Conservation (phyloP, 495 filamentous ascomycete species). For the Penicillium lividum region DNA sequence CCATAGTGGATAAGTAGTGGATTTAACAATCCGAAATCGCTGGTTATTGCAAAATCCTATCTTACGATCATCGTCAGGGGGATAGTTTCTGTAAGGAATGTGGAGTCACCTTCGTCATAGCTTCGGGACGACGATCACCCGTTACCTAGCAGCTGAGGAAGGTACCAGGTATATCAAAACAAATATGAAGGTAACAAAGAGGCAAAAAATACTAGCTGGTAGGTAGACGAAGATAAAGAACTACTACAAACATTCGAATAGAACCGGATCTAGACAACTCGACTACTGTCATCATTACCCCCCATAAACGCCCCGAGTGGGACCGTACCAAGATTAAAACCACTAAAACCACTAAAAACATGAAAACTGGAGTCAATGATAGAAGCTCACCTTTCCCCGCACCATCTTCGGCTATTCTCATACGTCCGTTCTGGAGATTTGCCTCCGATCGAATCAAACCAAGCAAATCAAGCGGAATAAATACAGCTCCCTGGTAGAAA, state of each 20-base stretch:
- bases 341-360: neutral
- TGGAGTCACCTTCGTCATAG: conserved; percentile 26
- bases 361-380: neutral
- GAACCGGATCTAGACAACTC: conserved; percentile 7
- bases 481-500: neutral
- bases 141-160: neutral
- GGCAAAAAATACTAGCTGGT: no score
- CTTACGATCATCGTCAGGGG: neutral
- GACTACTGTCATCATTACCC: conserved; percentile 1
- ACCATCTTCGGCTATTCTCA: conserved; percentile 2
- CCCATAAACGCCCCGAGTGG: neutral
- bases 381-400: conserved; percentile 8
- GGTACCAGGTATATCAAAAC: neutral
- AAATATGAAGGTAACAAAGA: neutral
- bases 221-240: neutral
- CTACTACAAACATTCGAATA: neutral
- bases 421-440: neutral
- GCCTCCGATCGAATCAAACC: neutral
- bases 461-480: neutral
- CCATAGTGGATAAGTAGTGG: neutral
- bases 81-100: neutral
- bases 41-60: neutral
- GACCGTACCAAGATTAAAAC: neutral
- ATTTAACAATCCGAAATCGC: neutral
- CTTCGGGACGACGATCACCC: conserved; percentile 20